phyloP scores from a whole-genome alignment of 768 basidiomycete species.

The Rhodotorula kratochvilovae region DNA sequence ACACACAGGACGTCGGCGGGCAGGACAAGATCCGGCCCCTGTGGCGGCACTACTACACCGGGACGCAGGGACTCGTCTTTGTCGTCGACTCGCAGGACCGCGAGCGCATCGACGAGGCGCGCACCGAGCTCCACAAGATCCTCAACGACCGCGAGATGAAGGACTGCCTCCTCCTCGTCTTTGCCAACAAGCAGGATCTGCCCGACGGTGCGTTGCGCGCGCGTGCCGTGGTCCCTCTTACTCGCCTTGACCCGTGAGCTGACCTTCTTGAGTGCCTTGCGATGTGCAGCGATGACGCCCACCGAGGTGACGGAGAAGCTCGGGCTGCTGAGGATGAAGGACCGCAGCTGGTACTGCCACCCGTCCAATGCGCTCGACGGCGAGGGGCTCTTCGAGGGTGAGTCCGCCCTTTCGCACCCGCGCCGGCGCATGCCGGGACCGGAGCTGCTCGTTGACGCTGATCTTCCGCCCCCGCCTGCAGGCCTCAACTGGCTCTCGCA shows the following conservation, averaged over 20 bases:
- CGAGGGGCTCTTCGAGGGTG: conserved; percentile 90
- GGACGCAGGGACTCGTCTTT: conserved; percentile 96
- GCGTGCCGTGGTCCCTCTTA: too few relatives aligned
- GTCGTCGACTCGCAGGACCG: conserved; percentile 96
- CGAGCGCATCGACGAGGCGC: conserved; percentile 92
- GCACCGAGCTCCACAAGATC: conserved; percentile 90
- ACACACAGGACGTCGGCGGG: conserved; percentile 66
- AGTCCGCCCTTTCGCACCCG: background rate
- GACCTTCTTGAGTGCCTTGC: too few relatives aligned
- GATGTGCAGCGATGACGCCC: conserved; percentile 82
- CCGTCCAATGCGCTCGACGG: conserved; percentile 73
- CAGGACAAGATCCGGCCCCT: conserved; percentile 98
- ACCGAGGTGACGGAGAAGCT: conserved; percentile 97
- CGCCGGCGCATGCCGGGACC: background rate
- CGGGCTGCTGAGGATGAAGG: conserved; percentile 90
- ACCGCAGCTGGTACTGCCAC: conserved; percentile 98
- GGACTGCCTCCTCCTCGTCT: conserved; percentile 93
- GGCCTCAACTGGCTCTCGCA: conserved; percentile 88
- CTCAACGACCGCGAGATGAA: conserved; percentile 97
- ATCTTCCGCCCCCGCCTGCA: background rate
- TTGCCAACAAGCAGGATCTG: conserved; percentile 98
- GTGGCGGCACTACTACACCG: conserved; percentile 99
- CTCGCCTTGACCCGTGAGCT: too few relatives aligned
- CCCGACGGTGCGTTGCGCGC: conserved; percentile 83
- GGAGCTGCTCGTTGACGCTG: background rate